A percentile compares a stretch with the other conserved stretches of the same genome.
These are phyloP conservation scores for Geosiphon pyriformis DNA, from an alignment of 192 early-diverging fungal species.

Conservation along the genomic window DNA sequence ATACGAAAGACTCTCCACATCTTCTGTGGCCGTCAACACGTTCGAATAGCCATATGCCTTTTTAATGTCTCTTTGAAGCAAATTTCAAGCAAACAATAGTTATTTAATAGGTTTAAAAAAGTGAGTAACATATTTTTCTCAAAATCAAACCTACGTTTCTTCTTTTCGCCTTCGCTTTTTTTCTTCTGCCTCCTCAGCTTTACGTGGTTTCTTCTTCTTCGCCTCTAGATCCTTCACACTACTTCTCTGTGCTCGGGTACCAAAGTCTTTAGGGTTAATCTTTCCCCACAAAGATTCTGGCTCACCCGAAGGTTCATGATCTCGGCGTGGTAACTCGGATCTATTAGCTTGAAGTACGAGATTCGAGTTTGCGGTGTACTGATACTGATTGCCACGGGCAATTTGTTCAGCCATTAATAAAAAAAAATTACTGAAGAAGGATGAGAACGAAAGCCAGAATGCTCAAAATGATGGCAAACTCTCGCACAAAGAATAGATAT, in stretches of 20 bases:
- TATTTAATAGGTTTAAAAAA: too few relatives aligned
- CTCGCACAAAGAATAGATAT: too few relatives aligned
- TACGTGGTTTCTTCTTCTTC: conserved; percentile 57
- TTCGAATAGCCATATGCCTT: conserved; percentile 67
- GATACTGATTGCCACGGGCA: conserved; percentile 66
- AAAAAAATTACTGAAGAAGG: background rate
- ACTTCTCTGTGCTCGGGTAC: conserved; percentile 67
- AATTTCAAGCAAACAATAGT: too few relatives aligned
- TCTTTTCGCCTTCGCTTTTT: conserved; percentile 50
- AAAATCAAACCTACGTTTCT: conserved; percentile 40
- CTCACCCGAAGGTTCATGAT: conserved; percentile 93
- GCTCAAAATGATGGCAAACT: too few relatives aligned
- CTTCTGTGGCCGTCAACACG: conserved; percentile 81
- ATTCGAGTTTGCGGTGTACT: conserved; percentile 91
- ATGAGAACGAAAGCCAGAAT: too few relatives aligned
- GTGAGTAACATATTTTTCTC: background rate
- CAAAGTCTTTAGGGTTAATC: conserved; percentile 82
- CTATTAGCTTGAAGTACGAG: conserved; percentile 91
- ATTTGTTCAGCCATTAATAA: conserved; percentile 57
- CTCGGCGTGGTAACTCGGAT: conserved; percentile 68
- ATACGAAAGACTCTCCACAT: conserved; percentile 79
- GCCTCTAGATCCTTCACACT: conserved; percentile 57
- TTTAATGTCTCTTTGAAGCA: conserved; percentile 35
- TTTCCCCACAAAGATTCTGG: conserved; percentile 86
- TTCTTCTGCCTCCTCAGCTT: conserved; percentile 43